phyloP scores from a whole-genome alignment of 495 filamentous ascomycete species.

The Penicillium diatomitis region DNA sequence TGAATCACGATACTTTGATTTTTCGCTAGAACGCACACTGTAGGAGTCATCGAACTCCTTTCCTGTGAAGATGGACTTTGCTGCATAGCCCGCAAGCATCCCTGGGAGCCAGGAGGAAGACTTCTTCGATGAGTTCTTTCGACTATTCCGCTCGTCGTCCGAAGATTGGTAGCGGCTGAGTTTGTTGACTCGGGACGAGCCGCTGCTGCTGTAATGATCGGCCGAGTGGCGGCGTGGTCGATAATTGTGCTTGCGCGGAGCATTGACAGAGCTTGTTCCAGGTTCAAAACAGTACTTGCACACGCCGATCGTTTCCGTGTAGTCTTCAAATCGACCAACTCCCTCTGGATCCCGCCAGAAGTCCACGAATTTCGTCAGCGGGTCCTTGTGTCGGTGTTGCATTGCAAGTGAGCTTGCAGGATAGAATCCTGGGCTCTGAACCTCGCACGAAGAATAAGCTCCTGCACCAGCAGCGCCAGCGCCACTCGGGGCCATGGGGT shows the following conservation, averaged over 20 bases:
- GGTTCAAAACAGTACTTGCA: conserved; percentile 63
- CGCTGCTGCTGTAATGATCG: conserved; percentile 36
- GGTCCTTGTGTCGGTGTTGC: conserved; percentile 41
- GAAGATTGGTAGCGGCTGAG: conserved; percentile 48
- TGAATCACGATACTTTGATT: conserved; percentile 19
- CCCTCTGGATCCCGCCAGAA: conserved; percentile 62
- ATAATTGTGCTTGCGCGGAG: conserved; percentile 58
- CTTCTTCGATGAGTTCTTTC: conserved; percentile 33
- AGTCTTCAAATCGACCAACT: conserved; percentile 62
- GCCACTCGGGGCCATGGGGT: conserved; percentile 34
- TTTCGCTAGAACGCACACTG: conserved; percentile 43
- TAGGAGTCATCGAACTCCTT: conserved; percentile 53
- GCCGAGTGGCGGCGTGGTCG: conserved; percentile 29
- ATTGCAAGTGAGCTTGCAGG: conserved; percentile 31
- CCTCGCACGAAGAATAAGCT: conserved; percentile 31
- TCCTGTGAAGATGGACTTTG: conserved; percentile 43
- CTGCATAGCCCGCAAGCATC: conserved; percentile 45
- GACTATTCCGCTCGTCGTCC: conserved; percentile 42
- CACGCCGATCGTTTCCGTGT: conserved; percentile 62
- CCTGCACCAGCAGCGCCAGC: conserved; percentile 36
- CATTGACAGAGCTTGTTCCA: conserved; percentile 47
- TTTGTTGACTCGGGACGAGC: conserved; percentile 43
- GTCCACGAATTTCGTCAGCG: conserved; percentile 48
- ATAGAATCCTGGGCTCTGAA: conserved; percentile 17
- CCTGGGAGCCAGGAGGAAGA: conserved; percentile 42